A percentile compares a stretch with the other conserved stretches of the same genome.
These are phyloP conservation scores for Ophiostoma himal-ulmi DNA, from an alignment of 2,329 filamentous ascomycete species.

Conservation along the genomic window DNA sequence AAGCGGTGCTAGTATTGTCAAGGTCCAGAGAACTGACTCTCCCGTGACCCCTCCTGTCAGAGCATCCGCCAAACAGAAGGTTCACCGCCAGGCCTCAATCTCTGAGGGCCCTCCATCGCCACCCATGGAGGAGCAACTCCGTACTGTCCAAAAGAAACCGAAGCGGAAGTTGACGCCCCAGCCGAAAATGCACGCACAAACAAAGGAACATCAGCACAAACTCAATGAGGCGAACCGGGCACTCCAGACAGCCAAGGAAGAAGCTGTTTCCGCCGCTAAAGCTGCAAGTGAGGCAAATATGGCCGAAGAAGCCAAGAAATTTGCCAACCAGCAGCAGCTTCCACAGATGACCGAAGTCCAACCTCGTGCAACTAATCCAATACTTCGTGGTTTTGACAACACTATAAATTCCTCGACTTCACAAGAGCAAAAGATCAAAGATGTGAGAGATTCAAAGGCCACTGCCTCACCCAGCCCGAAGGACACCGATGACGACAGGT, in stretches of 20 bases:
- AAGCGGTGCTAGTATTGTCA: slow-evolving; percentile 4
- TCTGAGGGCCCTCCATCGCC: slow-evolving; percentile 17
- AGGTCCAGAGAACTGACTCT: neutral
- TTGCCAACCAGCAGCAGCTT: neutral
- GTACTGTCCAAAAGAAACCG: neutral
- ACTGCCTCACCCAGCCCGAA: neutral
- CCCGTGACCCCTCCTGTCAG: slow-evolving; percentile 1
- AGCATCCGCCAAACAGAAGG: neutral
- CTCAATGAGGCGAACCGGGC: neutral
- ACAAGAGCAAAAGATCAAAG: neutral
- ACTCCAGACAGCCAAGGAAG: neutral
- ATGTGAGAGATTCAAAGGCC: neutral
- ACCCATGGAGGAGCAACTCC: neutral
- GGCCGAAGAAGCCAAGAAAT: neutral
- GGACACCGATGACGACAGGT: neutral
- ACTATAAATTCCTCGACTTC: neutral
- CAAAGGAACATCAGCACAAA: neutral
- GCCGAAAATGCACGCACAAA: neutral
- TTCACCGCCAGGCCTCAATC: neutral
- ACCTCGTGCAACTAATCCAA: neutral
- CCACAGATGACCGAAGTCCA: neutral
- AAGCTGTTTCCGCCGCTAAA: neutral
- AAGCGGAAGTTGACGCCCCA: neutral
- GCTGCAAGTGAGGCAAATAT: neutral
- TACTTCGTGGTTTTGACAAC: neutral